These are phyloP conservation scores for Myxozyma geophila DNA, from an alignment of 805 yeast genomes.

Conservation along the genomic window DNA sequence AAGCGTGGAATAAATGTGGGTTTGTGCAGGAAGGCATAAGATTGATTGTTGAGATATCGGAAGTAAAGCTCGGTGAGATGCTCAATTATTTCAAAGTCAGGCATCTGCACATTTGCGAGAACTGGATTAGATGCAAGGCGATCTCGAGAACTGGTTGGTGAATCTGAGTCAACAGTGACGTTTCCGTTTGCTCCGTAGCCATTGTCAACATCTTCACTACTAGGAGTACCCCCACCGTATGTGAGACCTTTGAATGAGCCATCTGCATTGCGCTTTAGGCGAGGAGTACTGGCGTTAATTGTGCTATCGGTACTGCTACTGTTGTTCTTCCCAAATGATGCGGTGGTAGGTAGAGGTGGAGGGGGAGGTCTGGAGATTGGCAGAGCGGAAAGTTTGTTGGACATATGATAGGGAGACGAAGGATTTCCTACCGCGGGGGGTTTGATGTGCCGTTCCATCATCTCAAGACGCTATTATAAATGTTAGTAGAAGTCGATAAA, in stretches of 20 bases:
- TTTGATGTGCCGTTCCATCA: constrained; percentile 38
- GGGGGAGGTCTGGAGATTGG: constrained; percentile 12
- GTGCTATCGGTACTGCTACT: background rate
- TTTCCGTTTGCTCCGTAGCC: constrained; percentile 5
- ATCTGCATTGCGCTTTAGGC: constrained; percentile 31
- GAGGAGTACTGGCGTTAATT: background rate
- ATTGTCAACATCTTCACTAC: constrained; percentile 27
- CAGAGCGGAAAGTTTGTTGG: constrained; percentile 24
- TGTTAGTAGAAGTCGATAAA: background rate
- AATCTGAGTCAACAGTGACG: constrained; percentile 15
- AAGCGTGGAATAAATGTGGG: constrained; percentile 43
- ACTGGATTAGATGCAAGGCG: constrained; percentile 15
- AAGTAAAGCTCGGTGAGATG: constrained; percentile 46
- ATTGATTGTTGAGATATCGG: constrained; percentile 44
- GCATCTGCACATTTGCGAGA: constrained; percentile 33
- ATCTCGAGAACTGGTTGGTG: constrained; percentile 33
- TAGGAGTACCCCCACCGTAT: constrained; percentile 5
- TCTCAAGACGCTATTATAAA: constrained; percentile 32
- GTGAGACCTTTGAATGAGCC: constrained; percentile 23
- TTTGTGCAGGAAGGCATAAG: constrained; percentile 46
- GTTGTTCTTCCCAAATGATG: background rate
- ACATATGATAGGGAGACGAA: constrained; percentile 29
- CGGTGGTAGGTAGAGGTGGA: constrained; percentile 3
- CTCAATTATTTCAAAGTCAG: constrained; percentile 39
- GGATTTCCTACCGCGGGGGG: constrained; percentile 31